phyloP scores from a whole-genome alignment of 768 basidiomycete species.

The Suillus discolor region DNA sequence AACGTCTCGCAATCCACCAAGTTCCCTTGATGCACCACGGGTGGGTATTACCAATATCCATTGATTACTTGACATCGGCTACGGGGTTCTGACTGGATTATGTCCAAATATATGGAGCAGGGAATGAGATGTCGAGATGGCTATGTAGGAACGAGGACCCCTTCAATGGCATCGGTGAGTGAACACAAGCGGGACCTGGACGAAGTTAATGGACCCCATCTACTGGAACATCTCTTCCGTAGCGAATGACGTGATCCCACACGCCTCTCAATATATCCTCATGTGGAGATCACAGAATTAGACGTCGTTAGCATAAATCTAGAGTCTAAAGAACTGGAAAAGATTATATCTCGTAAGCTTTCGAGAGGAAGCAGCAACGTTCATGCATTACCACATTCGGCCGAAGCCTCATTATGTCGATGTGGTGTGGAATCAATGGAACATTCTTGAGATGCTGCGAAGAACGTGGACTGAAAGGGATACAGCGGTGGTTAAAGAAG shows the following conservation, averaged over 20 bases:
- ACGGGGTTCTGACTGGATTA: background rate
- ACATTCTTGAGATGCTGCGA: background rate
- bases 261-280: slow-evolving; percentile 3
- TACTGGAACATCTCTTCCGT: background rate
- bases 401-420: background rate
- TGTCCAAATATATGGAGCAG: background rate
- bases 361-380: background rate
- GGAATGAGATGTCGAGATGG: background rate
- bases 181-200: background rate
- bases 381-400: background rate
- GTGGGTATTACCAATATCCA: background rate
- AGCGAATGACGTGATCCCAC: background rate
- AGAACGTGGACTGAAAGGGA: background rate
- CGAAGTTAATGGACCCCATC: background rate
- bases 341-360: background rate
- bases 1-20: background rate
- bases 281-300: background rate
- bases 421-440: background rate
- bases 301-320: background rate
- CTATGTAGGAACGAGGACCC: background rate
- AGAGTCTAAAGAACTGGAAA: background rate
- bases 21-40: background rate
- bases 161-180: background rate
- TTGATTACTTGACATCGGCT: background rate
- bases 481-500: background rate